Evolutionary conservation across 345 rosid genomes (phyloP).

Genomic region (Triadica sebifera): DNA sequence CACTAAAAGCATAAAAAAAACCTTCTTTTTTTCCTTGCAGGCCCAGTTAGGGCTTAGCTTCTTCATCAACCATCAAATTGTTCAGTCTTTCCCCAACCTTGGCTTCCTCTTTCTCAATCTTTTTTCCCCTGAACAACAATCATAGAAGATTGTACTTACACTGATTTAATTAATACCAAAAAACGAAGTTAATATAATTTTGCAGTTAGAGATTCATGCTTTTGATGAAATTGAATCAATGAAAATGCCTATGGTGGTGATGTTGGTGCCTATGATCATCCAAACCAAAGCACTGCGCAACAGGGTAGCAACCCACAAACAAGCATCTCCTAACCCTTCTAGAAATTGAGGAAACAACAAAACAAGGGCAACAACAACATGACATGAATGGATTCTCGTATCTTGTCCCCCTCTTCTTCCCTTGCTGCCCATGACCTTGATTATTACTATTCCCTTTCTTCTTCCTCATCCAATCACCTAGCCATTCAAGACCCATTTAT

Average conservation of each 20-base stretch:
- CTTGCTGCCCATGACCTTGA: constrained; percentile 1
- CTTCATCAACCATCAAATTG: too few relatives aligned
- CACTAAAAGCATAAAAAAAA: neutral
- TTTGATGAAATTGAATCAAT: constrained; percentile 19
- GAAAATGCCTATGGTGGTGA: constrained; percentile 50
- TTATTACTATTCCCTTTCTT: neutral
- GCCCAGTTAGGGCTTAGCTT: too few relatives aligned
- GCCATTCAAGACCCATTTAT: neutral
- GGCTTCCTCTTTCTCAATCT: too few relatives aligned
- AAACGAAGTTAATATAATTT: too few relatives aligned
- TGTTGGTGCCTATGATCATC: constrained; percentile 52
- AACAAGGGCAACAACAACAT: constrained; percentile 28
- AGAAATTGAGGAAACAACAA: constrained; percentile 32
- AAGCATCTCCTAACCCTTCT: constrained; percentile 52
- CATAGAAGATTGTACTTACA: too few relatives aligned
- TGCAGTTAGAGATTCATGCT: too few relatives aligned
- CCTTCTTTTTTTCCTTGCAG: neutral
- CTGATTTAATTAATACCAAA: too few relatives aligned
- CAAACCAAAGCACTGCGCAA: constrained; percentile 51
- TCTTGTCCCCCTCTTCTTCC: constrained; percentile 8
- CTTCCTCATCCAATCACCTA: neutral
- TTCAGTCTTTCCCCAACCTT: too few relatives aligned
- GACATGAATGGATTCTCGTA: neutral
- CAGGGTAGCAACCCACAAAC: constrained; percentile 49
- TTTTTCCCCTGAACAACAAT: too few relatives aligned